phyloP scores from a whole-genome alignment of 2,329 filamentous ascomycete species.

The Orbilia brochopaga region DNA sequence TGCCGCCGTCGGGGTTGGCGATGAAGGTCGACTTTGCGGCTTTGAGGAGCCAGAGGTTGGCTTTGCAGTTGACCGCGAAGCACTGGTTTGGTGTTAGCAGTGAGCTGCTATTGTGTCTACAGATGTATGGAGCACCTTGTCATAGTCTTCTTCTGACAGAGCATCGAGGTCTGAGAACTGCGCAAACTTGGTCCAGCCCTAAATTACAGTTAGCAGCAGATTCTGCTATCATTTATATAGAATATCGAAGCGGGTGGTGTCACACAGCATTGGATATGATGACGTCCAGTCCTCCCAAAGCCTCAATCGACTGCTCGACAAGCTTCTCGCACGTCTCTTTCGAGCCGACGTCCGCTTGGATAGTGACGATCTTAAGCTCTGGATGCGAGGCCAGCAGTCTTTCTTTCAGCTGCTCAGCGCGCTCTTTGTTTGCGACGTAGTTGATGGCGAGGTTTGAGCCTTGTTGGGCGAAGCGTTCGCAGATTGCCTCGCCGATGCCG shows the following conservation, averaged over 20 bases:
- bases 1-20: conserved; percentile 68
- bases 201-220: neutral
- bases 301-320: conserved; percentile 66
- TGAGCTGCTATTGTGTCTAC: neutral
- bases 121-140: conserved; percentile 61
- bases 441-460: conserved; percentile 76
- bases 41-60: conserved; percentile 64
- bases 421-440: conserved; percentile 68
- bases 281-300: conserved; percentile 75
- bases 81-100: conserved; percentile 48
- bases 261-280: conserved; percentile 74
- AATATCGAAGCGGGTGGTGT: neutral
- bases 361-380: conserved; percentile 62
- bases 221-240: neutral
- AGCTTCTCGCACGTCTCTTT: conserved; percentile 66
- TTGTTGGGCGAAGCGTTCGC: conserved; percentile 70
- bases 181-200: conserved; percentile 69
- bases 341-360: conserved; percentile 72
- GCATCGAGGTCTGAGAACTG: conserved; percentile 66
- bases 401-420: conserved; percentile 66
- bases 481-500: conserved; percentile 74
- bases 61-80: conserved; percentile 65
- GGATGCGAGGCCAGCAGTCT: conserved; percentile 63
- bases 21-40: conserved; percentile 67
- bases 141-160: conserved; percentile 68